Evolutionary conservation across 2,329 filamentous ascomycete species (phyloP), one percentile per base, ranked within the genome.

Genomic region (Neurospora sp.): DNA sequence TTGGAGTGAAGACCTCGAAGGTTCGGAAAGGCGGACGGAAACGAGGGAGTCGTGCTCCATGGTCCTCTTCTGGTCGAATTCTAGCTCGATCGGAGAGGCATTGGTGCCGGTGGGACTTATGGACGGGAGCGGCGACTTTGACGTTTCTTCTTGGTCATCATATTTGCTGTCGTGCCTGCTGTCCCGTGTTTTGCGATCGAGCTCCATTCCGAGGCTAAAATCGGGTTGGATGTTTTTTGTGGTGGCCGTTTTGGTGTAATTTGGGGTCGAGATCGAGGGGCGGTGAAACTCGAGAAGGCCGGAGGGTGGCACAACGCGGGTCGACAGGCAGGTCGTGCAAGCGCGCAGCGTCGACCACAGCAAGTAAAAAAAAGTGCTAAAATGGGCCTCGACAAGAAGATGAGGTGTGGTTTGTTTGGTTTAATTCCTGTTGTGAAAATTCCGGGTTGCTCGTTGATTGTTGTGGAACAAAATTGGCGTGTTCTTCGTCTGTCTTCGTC

Each of bases 1-100:
- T 1, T 73, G 75, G 38, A 80, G 73, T 11, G 73, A 71, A 62
- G 52, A 62, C 12, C 52, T 8, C 1, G 83, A 75, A 68, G 81
- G 78, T 74, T 89, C 88, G 2, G 88, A 90, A 65, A 91, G 82
- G 52, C 88, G 84, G 19, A 91, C 88, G 3, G 88, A 91, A 28
- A 91, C 87, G 82, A 91, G 89, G 0, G 89, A 91, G 78, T 90
- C 88, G 73, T 82, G 81, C 8, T 79, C 77, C 70, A 72, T 71
- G 17, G 66, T 68, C 39, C 72, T 70, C 66, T 70, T 73, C 33
- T 72, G 6, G 52, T 36, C 69, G n/a, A 70, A 67, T 66, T 72
- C 72, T 17, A 73, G 43, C 12, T 68, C 67, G 19, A 71, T 70
- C 39, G 75, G 72, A 38, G 73, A 71, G 37, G 72, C 68, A 62